Evolutionary conservation across 1,139 yeast genomes (phyloP).

Genomic region (Kodamaea suecica): DNA sequence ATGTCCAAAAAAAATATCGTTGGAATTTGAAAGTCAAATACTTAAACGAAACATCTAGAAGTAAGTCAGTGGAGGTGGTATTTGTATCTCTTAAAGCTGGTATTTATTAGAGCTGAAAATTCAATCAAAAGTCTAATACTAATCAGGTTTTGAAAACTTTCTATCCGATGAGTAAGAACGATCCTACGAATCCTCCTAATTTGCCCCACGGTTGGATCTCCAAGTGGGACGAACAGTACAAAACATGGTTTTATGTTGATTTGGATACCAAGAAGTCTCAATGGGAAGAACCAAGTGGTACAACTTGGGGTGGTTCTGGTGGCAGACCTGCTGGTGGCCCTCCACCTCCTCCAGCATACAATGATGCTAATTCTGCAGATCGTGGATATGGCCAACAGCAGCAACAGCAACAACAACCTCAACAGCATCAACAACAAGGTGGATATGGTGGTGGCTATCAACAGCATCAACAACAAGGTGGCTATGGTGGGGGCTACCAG

Average conservation of each 20-base stretch:
- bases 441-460: constrained; percentile 14
- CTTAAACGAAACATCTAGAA: too few relatives aligned
- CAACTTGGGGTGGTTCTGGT: constrained; percentile 32
- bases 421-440: constrained; percentile 15
- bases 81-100: too few relatives aligned
- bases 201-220: constrained; percentile 88
- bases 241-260: constrained; percentile 75
- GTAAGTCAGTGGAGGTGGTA: too few relatives aligned
- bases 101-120: too few relatives aligned
- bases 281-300: constrained; percentile 83
- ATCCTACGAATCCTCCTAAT: constrained; percentile 41
- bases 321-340: constrained; percentile 23
- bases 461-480: constrained; percentile 15
- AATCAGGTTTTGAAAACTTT: too few relatives aligned
- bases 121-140: too few relatives aligned
- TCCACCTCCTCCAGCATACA: constrained; percentile 31
- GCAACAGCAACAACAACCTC: constrained; percentile 18
- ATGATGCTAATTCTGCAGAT: constrained; percentile 11
- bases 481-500: constrained; percentile 21
- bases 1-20: too few relatives aligned
- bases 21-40: too few relatives aligned
- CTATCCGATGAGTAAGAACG: constrained; percentile 18
- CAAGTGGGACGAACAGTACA: constrained; percentile 76
- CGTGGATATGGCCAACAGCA: constrained; percentile 13
- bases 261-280: constrained; percentile 72